These are phyloP conservation scores for Paecilomyces fulvus DNA, from an alignment of 2,329 filamentous ascomycete species.

Conservation along the genomic window DNA sequence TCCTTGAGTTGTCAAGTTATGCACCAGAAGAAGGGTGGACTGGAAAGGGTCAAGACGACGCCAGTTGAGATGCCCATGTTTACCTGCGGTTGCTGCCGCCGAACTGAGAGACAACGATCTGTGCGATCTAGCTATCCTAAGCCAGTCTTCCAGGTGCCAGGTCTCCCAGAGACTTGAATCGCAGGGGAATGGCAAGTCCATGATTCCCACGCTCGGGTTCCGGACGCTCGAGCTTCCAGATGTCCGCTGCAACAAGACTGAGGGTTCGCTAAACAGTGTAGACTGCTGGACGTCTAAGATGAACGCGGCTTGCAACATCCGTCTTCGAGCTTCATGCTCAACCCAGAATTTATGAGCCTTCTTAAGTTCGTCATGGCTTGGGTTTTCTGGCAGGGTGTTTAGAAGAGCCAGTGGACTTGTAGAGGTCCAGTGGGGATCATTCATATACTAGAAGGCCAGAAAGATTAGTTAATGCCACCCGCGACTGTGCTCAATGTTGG, in stretches of 20 bases:
- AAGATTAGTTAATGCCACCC: conserved; percentile 2
- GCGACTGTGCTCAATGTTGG: not conserved
- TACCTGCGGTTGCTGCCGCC: conserved; percentile 7
- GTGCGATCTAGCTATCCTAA: conserved; percentile 11
- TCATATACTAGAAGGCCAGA: conserved; percentile 12
- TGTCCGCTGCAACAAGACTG: conserved; percentile 18
- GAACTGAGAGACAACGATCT: conserved; percentile 9
- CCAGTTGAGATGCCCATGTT: conserved; percentile 1
- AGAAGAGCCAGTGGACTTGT: conserved; percentile 22
- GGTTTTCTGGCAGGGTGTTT: conserved; percentile 16
- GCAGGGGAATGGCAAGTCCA: conserved; percentile 23
- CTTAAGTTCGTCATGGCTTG: conserved; percentile 15
- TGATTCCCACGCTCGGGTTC: conserved; percentile 6
- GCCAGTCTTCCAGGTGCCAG: conserved; percentile 18
- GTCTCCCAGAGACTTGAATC: conserved; percentile 23
- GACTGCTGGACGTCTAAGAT: conserved; percentile 26
- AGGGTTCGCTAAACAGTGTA: conserved; percentile 22
- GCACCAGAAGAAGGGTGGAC: conserved; percentile 13
- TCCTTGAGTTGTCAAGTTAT: conserved; percentile 8
- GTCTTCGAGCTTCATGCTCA: conserved; percentile 24
- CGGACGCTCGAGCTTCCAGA: conserved; percentile 3
- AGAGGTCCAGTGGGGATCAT: conserved; percentile 19
- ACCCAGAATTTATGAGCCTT: conserved; percentile 26
- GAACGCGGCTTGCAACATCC: conserved; percentile 25
- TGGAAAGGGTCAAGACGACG: conserved; percentile 15